Base-by-base conservation (phyloP, 2,329 filamentous ascomycete genomes). In the Paecilomyces sp. region DNA sequence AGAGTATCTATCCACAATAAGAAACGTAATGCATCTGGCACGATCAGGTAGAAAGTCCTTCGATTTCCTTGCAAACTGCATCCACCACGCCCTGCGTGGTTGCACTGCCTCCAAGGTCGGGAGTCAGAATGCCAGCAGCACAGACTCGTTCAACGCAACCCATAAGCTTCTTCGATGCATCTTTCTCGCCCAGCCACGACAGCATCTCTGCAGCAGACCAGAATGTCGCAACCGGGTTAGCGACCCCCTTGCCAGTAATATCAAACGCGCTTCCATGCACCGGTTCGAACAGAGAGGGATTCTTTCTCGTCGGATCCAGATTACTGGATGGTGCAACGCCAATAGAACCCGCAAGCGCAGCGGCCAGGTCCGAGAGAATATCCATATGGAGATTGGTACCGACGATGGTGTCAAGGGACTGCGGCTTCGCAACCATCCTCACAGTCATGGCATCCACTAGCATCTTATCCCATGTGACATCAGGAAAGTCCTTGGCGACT, bases 391-490 rank as follows among this genome's bases (percentile, higher is more conserved):
- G 67, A 63, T 88, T 88, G 3, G 83, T 85, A 1, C 84, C 85
- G 24, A 88, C 85, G 61, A 88, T 84, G 0, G 85, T 87, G 64
- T 88, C 85, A 13, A 88, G 66, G 0, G 75, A 80, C 66, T 84
- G 76, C 0, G 85, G 85, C 67, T 85, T 81, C 41, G 85, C 70
- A 1, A 85, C 83, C 83, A 88, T 88, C 13, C 84, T 77, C 12
- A 83, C 82, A 1, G 85, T 88, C 84, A 88, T 86, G 6, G 85
- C 85, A 69, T 87, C 85, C 5, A 88, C 85, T 22, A 88, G 75
- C 83, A 87, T 87, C 77, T 87, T 88, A 61, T 88, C 85, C 53
- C 81, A 76, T 30, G 77, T 79, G 1, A 88, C 85, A 64, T 87
- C 83, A 0, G 82, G 81, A 64, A 84, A 88, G 4, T 86, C 83